These are phyloP conservation scores for Cladorrhinum sp. DNA, from an alignment of 2,329 filamentous ascomycete species.

Conservation along the genomic window DNA sequence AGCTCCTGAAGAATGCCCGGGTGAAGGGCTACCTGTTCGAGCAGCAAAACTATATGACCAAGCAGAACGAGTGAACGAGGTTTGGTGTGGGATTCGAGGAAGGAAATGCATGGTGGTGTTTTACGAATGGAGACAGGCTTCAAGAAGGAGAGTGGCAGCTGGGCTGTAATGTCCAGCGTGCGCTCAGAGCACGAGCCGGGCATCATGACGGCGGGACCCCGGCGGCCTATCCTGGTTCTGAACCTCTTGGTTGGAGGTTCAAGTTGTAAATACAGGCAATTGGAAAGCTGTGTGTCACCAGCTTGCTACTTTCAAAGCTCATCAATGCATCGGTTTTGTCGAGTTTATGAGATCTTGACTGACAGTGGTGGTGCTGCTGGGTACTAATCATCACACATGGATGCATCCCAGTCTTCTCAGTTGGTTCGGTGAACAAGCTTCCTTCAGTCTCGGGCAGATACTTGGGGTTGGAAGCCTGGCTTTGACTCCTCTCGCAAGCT, in stretches of 20 bases:
- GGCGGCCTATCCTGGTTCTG: neutral
- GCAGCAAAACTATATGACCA: slow-evolving; percentile 70
- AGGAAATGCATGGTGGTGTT: neutral
- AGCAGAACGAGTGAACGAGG: slow-evolving; percentile 39
- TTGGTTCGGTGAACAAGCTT: no score
- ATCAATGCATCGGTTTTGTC: neutral
- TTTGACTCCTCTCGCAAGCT: no score
- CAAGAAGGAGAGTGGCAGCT: neutral
- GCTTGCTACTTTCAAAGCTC: neutral
- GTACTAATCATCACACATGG: no score
- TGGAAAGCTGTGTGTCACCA: slow-evolving; percentile 12
- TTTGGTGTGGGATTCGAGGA: neutral
- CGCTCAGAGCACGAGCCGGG: neutral
- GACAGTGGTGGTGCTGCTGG: neutral
- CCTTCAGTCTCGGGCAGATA: no score
- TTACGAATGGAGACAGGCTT: slow-evolving; percentile 1
- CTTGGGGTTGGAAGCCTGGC: no score
- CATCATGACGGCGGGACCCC: slow-evolving; percentile 2
- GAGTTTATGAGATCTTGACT: neutral
- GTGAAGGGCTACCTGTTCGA: slow-evolving; percentile 76
- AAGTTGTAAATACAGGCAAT: slow-evolving; percentile 23
- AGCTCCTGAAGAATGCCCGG: slow-evolving; percentile 72
- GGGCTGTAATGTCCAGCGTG: slow-evolving; percentile 1
- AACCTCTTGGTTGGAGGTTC: neutral
- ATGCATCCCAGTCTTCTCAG: no score